Evolutionary conservation across 2,329 filamentous ascomycete genomes (phyloP), one percentile per base, ranked within the genome.

Genomic region (Dothistroma pini): DNA sequence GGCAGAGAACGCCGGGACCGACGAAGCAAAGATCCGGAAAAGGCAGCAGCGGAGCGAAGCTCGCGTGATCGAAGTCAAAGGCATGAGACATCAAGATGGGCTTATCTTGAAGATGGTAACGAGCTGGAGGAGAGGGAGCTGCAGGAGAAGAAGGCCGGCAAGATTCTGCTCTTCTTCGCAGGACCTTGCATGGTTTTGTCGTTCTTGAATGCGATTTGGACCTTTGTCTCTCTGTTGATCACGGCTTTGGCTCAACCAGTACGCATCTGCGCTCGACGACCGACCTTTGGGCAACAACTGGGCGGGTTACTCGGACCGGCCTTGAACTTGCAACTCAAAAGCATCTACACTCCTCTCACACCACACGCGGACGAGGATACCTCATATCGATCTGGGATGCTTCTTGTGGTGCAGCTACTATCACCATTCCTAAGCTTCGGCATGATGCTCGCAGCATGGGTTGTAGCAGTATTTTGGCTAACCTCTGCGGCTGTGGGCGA

Each of bases 401-500:
- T 86, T 16, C 72, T 86, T 9, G 63, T 80, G 56, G 78, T 86
- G 54, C 79, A 84, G 63, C 67, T 85, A 0, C 72, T 85, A 29
- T 83, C 83, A 3, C 83, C 85, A 1, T 68, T 87, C 44, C 72
- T 86, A 54, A 83, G 83, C 57, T 72, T 86, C 11, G 83, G 80
- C 41, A 77, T 86, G 52, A 79, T 84, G 21, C 71, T 86, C 14
- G 80, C 81, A 1, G 79, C 81, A 6, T 87, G 84, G 84, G 81
- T 83, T 0, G 79, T 84, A 0, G 84, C 83, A 0, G 81, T 78
- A 21, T 88, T 87, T 75, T 87, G 85, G 85, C 75, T 86, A 56
- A 63, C 64, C 6, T 70, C 69, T 14, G 61, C 63, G 68, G 82
- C 87, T 11, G 75, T 88, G 54, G 85, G 85, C 4, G 85, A 87